Percentiles rank a stretch among this genome's conserved stretches.
phyloP scores from a whole-genome alignment of 768 basidiomycete species.

The Podaxis sp. region DNA sequence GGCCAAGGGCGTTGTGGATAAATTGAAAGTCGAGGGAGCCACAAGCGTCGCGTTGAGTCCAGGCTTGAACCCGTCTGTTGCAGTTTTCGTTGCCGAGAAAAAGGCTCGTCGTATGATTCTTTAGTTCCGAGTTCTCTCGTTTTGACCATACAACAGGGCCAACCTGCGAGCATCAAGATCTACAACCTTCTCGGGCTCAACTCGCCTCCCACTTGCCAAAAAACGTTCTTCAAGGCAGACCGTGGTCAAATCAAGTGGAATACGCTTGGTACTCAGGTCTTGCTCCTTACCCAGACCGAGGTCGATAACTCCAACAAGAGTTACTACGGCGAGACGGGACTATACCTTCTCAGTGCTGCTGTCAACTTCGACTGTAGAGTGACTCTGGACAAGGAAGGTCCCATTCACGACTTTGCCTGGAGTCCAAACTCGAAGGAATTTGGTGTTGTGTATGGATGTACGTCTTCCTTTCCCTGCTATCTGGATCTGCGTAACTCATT shows the following conservation, averaged over 20 bases:
- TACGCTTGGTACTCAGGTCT: conserved; percentile 83
- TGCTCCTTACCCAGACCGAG: conserved; percentile 92
- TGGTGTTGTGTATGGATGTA: conserved; percentile 93
- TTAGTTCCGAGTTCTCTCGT: background rate
- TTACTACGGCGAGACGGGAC: conserved; percentile 96
- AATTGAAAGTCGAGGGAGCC: conserved; percentile 81
- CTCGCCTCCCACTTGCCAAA: conserved; percentile 70
- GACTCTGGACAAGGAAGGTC: conserved; percentile 89
- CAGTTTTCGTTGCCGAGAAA: conserved; percentile 91
- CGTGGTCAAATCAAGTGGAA: conserved; percentile 96
- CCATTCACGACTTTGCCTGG: conserved; percentile 96
- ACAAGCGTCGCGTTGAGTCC: conserved; percentile 73
- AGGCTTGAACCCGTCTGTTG: conserved; percentile 83
- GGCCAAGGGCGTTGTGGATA: conserved; percentile 75
- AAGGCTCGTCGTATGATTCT: conserved; percentile 46
- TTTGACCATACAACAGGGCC: conserved; percentile 46
- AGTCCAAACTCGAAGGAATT: conserved; percentile 97
- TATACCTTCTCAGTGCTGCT: conserved; percentile 88
- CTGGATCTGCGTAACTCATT: background rate
- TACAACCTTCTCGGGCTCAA: conserved; percentile 65
- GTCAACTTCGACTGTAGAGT: conserved; percentile 94
- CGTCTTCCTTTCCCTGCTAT: conserved; percentile 27
- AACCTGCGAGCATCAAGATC: conserved; percentile 84
- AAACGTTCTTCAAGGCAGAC: conserved; percentile 96
- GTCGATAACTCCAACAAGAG: conserved; percentile 97